Base-by-base conservation (phyloP, 1,284 basidiomycete genomes). In the Cryptococcus depauperatus region DNA sequence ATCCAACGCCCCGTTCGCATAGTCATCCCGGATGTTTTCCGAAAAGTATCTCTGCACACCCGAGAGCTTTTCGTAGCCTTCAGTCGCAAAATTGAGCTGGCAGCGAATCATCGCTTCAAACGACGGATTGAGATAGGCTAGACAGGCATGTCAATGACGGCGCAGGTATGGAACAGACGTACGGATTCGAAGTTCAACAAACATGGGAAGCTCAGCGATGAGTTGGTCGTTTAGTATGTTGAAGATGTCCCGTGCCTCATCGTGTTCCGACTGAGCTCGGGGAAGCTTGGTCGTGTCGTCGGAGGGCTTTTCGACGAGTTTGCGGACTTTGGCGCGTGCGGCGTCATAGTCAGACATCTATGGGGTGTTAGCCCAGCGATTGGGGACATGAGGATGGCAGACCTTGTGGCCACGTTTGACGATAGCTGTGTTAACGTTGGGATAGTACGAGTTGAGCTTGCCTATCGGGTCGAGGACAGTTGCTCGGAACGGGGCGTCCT, bases 81-180 rank as follows among this genome's bases (percentile, higher is more conserved):
- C 92, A 67, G 96, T 87, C 1, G 92, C 90, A 62, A 96, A 96
- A 61, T 91, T 90, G 64, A 87, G 81, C 69, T 99, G 93, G 79
- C 95, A 88, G 34, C 95, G 80, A 58, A 96, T 88, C 93, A 98
- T 97, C 27, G 93, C 88, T 71, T 99, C 95, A 67, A 99, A 97
- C 56, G 86, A 91, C 1, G 95, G 95, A 69, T 98, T 93, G 52
- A 98, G 87, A 75, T 90, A 99, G 30, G 69, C 69, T 71, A 40
- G 14, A 22, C 18, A 21, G 27, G 22, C 22, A 28, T 13, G 13
- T 29, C 28, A 14, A 39, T 14, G 19, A 7, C 19, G 35, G 19
- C 16, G 18, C 3, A 18, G 18, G n/a, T 29, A 22, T 28, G 22
- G 16, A 32, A 11, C 32, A 34, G 22, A 65, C 68, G 48, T 39